These are phyloP conservation scores for Hypoxylon fragiforme DNA, from an alignment of 495 filamentous ascomycete species.

Conservation along the genomic window DNA sequence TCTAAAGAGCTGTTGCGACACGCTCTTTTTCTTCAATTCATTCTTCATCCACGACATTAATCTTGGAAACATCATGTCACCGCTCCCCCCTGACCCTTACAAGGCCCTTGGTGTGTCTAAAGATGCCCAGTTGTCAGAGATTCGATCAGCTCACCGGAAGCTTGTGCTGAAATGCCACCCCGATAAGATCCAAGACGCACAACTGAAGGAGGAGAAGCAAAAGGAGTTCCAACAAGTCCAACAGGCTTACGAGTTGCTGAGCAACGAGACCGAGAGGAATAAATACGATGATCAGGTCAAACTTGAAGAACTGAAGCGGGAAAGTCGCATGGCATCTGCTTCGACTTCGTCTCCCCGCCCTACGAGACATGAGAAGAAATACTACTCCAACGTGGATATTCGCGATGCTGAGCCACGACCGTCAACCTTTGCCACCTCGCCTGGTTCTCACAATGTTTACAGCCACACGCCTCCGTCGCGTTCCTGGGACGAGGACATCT, in stretches of 20 bases:
- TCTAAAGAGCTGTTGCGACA: conserved; percentile 12
- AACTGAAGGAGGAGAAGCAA: conserved; percentile 65
- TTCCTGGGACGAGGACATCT: conserved; percentile 47
- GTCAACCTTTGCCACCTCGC: conserved; percentile 29
- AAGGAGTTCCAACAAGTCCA: conserved; percentile 93
- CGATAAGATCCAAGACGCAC: conserved; percentile 84
- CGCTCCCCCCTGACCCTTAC: conserved; percentile 81
- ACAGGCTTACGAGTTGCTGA: conserved; percentile 88
- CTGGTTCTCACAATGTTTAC: conserved; percentile 37
- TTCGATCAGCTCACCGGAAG: conserved; percentile 85
- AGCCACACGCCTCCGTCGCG: conserved; percentile 40
- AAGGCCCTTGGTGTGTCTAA: conserved; percentile 73
- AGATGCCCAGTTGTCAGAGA: conserved; percentile 71
- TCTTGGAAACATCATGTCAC: conserved; percentile 57
- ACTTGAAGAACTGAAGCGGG: conserved; percentile 55
- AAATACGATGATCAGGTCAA: conserved; percentile 78
- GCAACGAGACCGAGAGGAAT: conserved; percentile 69
- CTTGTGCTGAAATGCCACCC: conserved; percentile 92
- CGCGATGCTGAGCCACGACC: conserved; percentile 34
- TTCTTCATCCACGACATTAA: conserved; percentile 22
- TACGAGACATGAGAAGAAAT: conserved; percentile 39
- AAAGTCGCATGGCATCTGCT: conserved; percentile 43
- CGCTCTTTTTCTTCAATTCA: conserved; percentile 13
- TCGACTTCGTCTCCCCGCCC: conserved; percentile 37
- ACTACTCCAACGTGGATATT: conserved; percentile 31